A percentile compares a stretch with the other conserved stretches of the same genome.
These are phyloP conservation scores for Oryza nivara DNA, from an alignment of 176 grass and related monocot species.

Conservation along the genomic window DNA sequence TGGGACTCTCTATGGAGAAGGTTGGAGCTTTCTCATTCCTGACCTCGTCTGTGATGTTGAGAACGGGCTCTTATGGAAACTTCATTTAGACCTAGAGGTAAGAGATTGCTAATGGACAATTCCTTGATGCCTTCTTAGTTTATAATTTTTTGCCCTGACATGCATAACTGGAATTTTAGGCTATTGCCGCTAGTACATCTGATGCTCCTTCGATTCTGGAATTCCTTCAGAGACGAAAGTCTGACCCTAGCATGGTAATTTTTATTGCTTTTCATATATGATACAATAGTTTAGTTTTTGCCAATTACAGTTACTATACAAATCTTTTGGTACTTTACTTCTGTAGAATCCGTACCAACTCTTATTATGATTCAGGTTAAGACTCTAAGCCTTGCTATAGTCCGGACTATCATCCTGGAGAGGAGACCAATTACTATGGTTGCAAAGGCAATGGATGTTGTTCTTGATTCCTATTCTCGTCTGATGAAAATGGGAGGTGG, in stretches of 20 bases:
- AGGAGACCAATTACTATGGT: constrained; percentile 65
- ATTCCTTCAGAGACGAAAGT: constrained; percentile 88
- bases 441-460: constrained; percentile 79
- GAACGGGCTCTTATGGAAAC: constrained; percentile 87
- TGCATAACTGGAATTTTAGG: constrained; percentile 49
- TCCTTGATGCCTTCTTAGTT: constrained; percentile 11
- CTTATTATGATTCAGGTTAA: constrained; percentile 67
- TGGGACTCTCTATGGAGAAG: constrained; percentile 81
- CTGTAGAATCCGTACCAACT: background rate
- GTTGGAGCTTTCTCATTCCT: constrained; percentile 93
- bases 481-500: constrained; percentile 57
- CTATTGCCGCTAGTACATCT: constrained; percentile 93
- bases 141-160: constrained; percentile 28
- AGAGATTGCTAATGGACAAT: constrained; percentile 26
- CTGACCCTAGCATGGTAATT: constrained; percentile 72
- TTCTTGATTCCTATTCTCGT: constrained; percentile 85
- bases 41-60: constrained; percentile 87
- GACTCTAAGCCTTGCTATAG: constrained; percentile 71
- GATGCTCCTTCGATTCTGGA: constrained; percentile 85
- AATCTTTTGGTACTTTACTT: background rate
- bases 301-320: background rate
- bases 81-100: constrained; percentile 86
- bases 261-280: constrained; percentile 3
- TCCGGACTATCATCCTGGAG: constrained; percentile 79
- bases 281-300: constrained; percentile 31